These are phyloP conservation scores for Phytophthora kernoviae DNA, from an alignment of 352 stramenopile genomes.

Conservation along the genomic window DNA sequence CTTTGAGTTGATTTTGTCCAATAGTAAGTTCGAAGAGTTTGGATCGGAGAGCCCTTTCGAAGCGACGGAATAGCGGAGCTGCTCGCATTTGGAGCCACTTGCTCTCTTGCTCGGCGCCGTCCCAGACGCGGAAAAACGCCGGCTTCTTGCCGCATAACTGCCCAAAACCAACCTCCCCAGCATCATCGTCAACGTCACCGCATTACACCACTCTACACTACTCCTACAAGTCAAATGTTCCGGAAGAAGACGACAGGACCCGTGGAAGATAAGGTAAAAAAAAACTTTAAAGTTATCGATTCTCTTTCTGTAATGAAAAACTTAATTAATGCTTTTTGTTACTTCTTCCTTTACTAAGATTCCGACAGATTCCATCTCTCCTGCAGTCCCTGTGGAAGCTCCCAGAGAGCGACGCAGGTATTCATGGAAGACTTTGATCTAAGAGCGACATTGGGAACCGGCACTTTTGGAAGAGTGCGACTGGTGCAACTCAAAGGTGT, in stretches of 20 bases:
- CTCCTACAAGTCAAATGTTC: slow-evolving; percentile 53
- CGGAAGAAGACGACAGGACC: slow-evolving; percentile 39
- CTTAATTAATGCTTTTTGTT: slow-evolving; percentile 9
- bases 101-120: background rate
- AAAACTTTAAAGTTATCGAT: background rate
- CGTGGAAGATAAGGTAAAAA: slow-evolving; percentile 32
- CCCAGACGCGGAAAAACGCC: background rate
- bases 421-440: slow-evolving; percentile 79
- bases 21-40: too few species aligned
- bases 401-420: slow-evolving; percentile 42
- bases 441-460: slow-evolving; percentile 80
- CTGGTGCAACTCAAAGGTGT: slow-evolving; percentile 74
- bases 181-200: background rate
- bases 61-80: background rate
- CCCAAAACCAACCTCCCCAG: slow-evolving; percentile 1
- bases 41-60: background rate
- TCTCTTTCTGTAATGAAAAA: background rate
- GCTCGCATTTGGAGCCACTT: background rate
- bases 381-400: slow-evolving; percentile 40
- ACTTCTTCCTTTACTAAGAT: slow-evolving; percentile 35
- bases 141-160: background rate
- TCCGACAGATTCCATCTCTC: slow-evolving; percentile 59
- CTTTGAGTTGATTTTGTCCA: background rate
- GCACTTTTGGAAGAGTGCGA: slow-evolving; percentile 89
- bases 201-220: too few species aligned